phyloP scores from a whole-genome alignment of 1,139 yeast genomes.

The Protomyces lactucae-debilis region DNA sequence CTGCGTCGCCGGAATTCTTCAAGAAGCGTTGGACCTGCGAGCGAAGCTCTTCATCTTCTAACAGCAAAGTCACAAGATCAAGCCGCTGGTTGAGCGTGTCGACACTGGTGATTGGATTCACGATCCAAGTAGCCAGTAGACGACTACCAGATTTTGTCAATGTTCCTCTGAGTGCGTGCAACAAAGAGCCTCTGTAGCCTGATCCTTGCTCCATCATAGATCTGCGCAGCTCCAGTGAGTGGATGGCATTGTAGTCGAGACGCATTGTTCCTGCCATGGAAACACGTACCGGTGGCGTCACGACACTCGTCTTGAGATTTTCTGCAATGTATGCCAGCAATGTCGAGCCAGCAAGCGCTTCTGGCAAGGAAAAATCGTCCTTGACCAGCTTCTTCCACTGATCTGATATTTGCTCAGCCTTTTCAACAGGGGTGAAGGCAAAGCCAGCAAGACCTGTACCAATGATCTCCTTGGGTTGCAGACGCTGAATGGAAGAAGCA shows the following conservation, averaged over 20 bases:
- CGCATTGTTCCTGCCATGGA: constrained; percentile 55
- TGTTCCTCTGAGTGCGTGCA: constrained; percentile 64
- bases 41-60: constrained; percentile 43
- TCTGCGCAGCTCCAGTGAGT: constrained; percentile 67
- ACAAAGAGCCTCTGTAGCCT: constrained; percentile 57
- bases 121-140: constrained; percentile 69
- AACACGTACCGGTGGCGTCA: constrained; percentile 51
- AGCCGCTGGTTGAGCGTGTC: constrained; percentile 58
- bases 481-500: constrained; percentile 57
- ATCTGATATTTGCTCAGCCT: not conserved
- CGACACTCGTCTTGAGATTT: constrained; percentile 51
- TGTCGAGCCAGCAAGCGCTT: constrained; percentile 48
- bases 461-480: constrained; percentile 64
- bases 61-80: constrained; percentile 53
- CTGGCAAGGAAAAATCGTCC: constrained; percentile 18
- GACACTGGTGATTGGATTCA: constrained; percentile 63
- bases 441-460: constrained; percentile 41
- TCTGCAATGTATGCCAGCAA: constrained; percentile 55
- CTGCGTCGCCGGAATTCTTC: constrained; percentile 48
- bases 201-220: constrained; percentile 53
- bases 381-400: constrained; percentile 14
- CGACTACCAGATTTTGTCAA: constrained; percentile 79
- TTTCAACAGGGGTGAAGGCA: constrained; percentile 3
- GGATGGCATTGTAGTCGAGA: constrained; percentile 76
- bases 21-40: constrained; percentile 40